Conservation (phyloP, 2,329 filamentous ascomycete species). For the Apiospora koreana region DNA sequence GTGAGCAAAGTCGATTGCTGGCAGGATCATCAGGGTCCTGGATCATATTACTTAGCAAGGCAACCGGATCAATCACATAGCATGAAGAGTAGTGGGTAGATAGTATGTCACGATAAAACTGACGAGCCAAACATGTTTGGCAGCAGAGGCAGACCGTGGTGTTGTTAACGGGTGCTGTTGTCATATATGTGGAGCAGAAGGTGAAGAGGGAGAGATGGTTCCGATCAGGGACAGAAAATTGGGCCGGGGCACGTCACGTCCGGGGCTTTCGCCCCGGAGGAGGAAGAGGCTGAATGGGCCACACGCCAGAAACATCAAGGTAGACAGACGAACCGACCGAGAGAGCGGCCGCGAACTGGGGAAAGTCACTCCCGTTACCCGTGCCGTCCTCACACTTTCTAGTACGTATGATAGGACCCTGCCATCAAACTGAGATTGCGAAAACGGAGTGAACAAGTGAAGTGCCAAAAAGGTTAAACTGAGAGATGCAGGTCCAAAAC, state of each 20-base stretch:
- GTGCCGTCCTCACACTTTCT: neutral
- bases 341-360: neutral
- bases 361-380: constrained; percentile 5
- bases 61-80: neutral
- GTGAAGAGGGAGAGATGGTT: neutral
- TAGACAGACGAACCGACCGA: neutral
- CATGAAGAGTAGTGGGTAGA: neutral
- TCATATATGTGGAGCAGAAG: neutral
- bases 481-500: neutral
- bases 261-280: neutral
- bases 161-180: neutral
- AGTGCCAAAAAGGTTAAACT: neutral
- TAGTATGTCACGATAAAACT: neutral
- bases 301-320: constrained; percentile 1
- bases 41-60: neutral
- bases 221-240: constrained; percentile 6
- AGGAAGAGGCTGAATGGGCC: neutral
- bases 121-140: neutral
- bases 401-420: too few species aligned
- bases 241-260: neutral
- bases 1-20: neutral
- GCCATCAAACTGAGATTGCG: neutral
- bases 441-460: neutral
- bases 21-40: neutral
- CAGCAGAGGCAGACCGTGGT: neutral